Percentiles rank a stretch among this genome's conserved stretches.
phyloP scores from a whole-genome alignment of 2,329 filamentous ascomycete species.

The Dactylellina drechsleri region DNA sequence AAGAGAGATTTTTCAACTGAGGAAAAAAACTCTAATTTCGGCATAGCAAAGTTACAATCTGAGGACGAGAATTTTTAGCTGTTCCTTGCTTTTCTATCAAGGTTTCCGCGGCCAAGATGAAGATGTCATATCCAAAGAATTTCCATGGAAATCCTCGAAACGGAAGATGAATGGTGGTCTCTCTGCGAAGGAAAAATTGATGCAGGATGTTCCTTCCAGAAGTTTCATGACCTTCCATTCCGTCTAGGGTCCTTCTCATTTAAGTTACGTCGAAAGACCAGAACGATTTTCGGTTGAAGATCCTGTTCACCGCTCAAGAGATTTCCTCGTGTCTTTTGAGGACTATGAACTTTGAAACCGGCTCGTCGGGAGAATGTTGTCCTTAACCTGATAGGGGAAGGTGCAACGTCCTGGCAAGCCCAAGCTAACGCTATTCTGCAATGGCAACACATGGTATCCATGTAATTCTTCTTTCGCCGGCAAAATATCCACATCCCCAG shows the following conservation, averaged over 20 bases:
- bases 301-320: constrained; percentile 29
- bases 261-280: constrained; percentile 21
- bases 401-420: constrained; percentile 20
- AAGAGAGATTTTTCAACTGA: constrained; percentile 10
- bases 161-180: not conserved
- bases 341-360: constrained; percentile 52
- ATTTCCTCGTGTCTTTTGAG: constrained; percentile 38
- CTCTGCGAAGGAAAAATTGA: constrained; percentile 1
- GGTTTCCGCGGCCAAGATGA: not conserved
- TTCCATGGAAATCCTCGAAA: not conserved
- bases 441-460: constrained; percentile 38
- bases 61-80: constrained; percentile 5
- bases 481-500: constrained; percentile 43
- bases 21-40: not conserved
- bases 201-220: constrained; percentile 50
- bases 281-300: constrained; percentile 34
- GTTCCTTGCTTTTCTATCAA: constrained; percentile 21
- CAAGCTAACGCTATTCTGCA: constrained; percentile 38
- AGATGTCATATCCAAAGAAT: not conserved
- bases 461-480: constrained; percentile 33
- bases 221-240: constrained; percentile 49
- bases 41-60: too few relatives aligned
- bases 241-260: constrained; percentile 49
- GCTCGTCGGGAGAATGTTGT: constrained; percentile 52
- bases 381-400: constrained; percentile 44